Percentiles rank a stretch among this genome's conserved stretches.
These are phyloP conservation scores for Epichloe glyceriae DNA, from an alignment of 2,329 filamentous ascomycete genomes.

Conservation along the genomic window DNA sequence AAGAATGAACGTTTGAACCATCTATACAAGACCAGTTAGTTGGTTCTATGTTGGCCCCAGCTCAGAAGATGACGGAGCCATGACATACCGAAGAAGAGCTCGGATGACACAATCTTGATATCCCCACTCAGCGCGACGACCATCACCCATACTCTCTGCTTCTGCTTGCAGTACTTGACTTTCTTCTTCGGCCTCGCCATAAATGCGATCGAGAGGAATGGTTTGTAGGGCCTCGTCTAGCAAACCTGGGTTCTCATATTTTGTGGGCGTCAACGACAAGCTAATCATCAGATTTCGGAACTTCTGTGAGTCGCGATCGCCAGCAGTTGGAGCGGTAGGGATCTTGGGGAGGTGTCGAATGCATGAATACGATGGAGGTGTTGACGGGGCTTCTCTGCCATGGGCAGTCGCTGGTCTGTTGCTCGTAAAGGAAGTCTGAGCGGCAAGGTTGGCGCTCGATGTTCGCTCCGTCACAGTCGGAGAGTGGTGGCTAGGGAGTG, in stretches of 20 bases:
- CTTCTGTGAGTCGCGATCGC: conserved; percentile 55
- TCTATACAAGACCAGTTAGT: conserved; percentile 13
- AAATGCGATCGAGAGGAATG: conserved; percentile 82
- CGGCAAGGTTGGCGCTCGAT: conserved; percentile 35
- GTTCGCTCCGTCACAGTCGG: conserved; percentile 38
- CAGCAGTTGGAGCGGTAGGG: conserved; percentile 57
- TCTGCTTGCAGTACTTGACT: conserved; percentile 76
- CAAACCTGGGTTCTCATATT: conserved; percentile 92
- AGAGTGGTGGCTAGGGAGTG: conserved; percentile 45
- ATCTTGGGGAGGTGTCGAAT: conserved; percentile 39
- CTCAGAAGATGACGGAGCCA: neutral
- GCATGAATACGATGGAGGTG: conserved; percentile 35
- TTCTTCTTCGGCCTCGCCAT: conserved; percentile 89
- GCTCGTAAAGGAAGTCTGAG: conserved; percentile 24
- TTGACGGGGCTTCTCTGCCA: conserved; percentile 19
- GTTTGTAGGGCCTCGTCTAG: conserved; percentile 81
- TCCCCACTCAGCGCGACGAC: conserved; percentile 76
- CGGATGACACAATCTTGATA: conserved; percentile 95
- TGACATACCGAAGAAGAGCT: conserved; percentile 63
- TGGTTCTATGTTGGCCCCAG: conserved; percentile 4
- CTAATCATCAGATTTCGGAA: conserved; percentile 75
- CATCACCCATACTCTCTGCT: conserved; percentile 74
- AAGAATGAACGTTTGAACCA: conserved; percentile 98
- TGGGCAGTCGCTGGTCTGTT: conserved; percentile 35
- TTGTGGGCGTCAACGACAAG: conserved; percentile 75